phyloP scores from a whole-genome alignment of 2,329 filamentous ascomycete species.

The Trichocomaceae sp. region DNA sequence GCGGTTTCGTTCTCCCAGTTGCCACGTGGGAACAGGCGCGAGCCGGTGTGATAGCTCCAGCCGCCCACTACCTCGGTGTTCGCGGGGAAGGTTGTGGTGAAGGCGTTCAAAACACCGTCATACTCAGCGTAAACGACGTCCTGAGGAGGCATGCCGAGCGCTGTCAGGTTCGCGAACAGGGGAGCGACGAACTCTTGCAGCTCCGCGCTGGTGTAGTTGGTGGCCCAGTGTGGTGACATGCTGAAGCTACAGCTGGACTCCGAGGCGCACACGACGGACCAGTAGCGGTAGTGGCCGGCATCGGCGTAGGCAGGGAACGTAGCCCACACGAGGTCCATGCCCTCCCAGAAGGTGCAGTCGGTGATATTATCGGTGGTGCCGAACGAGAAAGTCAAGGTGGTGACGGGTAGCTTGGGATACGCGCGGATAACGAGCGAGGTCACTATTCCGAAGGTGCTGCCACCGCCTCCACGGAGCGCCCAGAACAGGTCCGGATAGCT shows the following conservation, averaged over 20 bases:
- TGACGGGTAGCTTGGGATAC: slow-evolving; percentile 33
- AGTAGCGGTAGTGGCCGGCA: slow-evolving; percentile 6
- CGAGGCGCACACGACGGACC: not conserved
- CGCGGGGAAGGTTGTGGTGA: not conserved
- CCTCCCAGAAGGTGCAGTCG: slow-evolving; percentile 2
- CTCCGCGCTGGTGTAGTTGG: not conserved
- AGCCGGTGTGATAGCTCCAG: not conserved
- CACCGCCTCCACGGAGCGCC: slow-evolving; percentile 50
- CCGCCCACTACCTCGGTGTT: not conserved
- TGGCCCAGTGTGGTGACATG: slow-evolving; percentile 1
- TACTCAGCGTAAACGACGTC: slow-evolving; percentile 1
- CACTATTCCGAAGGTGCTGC: slow-evolving; percentile 43
- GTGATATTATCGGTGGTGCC: slow-evolving; percentile 3
- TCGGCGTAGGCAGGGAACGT: slow-evolving; percentile 4
- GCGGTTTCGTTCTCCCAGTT: slow-evolving; percentile 1
- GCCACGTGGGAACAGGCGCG: not conserved
- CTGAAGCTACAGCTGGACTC: slow-evolving; percentile 4
- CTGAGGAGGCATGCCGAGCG: slow-evolving; percentile 1
- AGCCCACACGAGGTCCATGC: not conserved
- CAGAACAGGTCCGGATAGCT: slow-evolving; percentile 40
- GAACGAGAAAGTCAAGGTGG: not conserved
- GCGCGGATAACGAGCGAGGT: slow-evolving; percentile 50
- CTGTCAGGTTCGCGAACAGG: slow-evolving; percentile 2
- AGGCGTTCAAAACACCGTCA: slow-evolving; percentile 4
- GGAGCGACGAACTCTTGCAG: slow-evolving; percentile 1